Base-by-base conservation (phyloP, 179 eudicot genomes). In the Beta lomatogona region DNA sequence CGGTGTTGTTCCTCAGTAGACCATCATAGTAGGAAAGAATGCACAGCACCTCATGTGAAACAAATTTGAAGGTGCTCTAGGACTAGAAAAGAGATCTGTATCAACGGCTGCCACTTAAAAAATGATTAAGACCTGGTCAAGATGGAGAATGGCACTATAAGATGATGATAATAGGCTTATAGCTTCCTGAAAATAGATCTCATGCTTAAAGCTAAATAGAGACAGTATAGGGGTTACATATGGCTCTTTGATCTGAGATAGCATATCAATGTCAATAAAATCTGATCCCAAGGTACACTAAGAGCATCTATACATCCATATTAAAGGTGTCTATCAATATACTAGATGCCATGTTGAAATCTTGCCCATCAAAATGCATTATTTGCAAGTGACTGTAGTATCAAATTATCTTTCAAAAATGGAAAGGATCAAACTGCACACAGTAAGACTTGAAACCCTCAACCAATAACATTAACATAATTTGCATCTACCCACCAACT, bases 121-220 rank as follows among this genome's bases (percentile, higher is more conserved):
- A 57, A n/a, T 4, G 21, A 75, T 66, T 41, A 53, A 41, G 66
- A 75, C 79, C 83, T 75, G 65, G 45, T 57, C 53, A 81, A 67
- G 46, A 50, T 15, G 31, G n/a, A n/a, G 63, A 36, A 25, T 7
- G 22, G 4, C 15, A 54, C 60, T 44, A 60, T 68, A 46, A 81
- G 57, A 60, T 13, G 46, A 57, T 55, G 55, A 67, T 45, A 45
- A 45, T 46, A 36, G 41, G 41, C 41, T 36, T 36, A 36, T 36
- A 66, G 12, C 72, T 18, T 28, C 14, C 63, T 36, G 31, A 11
- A 48, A n/a, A 44, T 9, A 60, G 12, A n/a, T 72, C 44, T 14
- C 9, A 13, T 9, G 10, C 45, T 1, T 6, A 16, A 44, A 13
- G 46, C 44, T 46, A 36, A 22, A 28, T 5, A 25, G 28, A 61